A percentile compares a stretch with the other conserved stretches of the same genome.
These are phyloP conservation scores for Saccharum spontaneum DNA, from an alignment of 176 grass and related monocot species.

Conservation along the genomic window DNA sequence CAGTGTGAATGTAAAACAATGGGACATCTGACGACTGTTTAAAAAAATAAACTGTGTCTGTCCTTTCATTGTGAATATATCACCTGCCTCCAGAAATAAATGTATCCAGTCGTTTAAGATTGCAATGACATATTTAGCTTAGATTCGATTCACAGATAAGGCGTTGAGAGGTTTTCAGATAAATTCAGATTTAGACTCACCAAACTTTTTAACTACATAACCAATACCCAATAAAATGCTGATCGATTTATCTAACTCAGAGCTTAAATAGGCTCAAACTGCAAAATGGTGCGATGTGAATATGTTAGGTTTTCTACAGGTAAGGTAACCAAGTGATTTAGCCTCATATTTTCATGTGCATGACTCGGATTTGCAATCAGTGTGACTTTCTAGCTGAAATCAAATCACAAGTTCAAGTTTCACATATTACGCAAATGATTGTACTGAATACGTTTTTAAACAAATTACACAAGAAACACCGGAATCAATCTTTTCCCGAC, in stretches of 20 bases:
- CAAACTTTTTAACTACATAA: not conserved
- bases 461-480: not conserved
- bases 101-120: not conserved
- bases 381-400: not conserved
- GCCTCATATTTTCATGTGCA: not conserved
- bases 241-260: not conserved
- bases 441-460: not conserved
- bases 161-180: not conserved
- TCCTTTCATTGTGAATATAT: not conserved
- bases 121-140: not conserved
- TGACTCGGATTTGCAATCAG: not conserved
- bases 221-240: not conserved
- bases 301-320: not conserved
- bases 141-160: not conserved
- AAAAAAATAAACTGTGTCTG: not conserved
- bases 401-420: not conserved
- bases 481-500: not conserved
- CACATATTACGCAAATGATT: not conserved
- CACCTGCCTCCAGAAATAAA: not conserved
- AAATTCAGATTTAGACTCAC: not conserved
- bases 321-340: not conserved
- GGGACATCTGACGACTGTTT: not conserved
- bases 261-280: not conserved
- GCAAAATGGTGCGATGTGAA: not conserved
- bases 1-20: not conserved